Evolutionary conservation across 1,284 basidiomycete species (phyloP).

Genomic region (Apiotrichum laibachii): DNA sequence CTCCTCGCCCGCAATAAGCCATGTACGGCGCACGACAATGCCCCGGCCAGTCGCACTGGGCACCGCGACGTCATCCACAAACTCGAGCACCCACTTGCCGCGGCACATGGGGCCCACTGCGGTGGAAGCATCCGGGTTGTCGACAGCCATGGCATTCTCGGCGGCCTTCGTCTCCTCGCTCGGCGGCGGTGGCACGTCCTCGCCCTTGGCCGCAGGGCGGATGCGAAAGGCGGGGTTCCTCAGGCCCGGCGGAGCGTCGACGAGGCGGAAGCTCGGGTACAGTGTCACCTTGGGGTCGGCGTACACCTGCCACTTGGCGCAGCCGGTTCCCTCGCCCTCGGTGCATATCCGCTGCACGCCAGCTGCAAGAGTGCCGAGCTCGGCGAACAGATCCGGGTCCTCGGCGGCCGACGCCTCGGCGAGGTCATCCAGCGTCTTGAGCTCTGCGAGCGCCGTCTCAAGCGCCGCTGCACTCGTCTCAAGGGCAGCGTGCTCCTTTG

Average conservation of each 20-base stretch:
- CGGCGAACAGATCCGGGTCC: slow-evolving; percentile 33
- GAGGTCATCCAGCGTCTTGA: slow-evolving; percentile 39
- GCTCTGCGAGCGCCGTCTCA: slow-evolving; percentile 31
- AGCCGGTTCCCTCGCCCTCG: slow-evolving; percentile 3
- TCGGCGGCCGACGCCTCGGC: slow-evolving; percentile 15
- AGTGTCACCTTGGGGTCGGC: slow-evolving; percentile 9
- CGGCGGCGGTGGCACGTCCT: slow-evolving; percentile 11
- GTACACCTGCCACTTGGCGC: slow-evolving; percentile 5
- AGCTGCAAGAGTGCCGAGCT: slow-evolving; percentile 31
- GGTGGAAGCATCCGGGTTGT: background rate
- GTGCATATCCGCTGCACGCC: slow-evolving; percentile 10
- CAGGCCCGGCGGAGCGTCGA: slow-evolving; percentile 3
- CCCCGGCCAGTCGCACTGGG: slow-evolving; percentile 15
- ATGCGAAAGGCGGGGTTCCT: slow-evolving; percentile 16
- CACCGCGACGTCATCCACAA: slow-evolving; percentile 10
- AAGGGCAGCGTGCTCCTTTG: slow-evolving; percentile 17
- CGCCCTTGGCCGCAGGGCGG: slow-evolving; percentile 13
- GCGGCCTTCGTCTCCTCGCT: background rate
- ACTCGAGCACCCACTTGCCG: slow-evolving; percentile 19
- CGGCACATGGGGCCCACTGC: slow-evolving; percentile 1
- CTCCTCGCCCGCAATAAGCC: slow-evolving; percentile 21
- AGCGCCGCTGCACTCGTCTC: slow-evolving; percentile 20
- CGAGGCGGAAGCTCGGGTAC: slow-evolving; percentile 19
- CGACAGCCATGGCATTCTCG: slow-evolving; percentile 9
- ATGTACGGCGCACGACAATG: slow-evolving; percentile 33